Evolutionary conservation across 2,329 filamentous ascomycete genomes (phyloP), one percentile per base, ranked within the genome.

Genomic region (Calonectria hongkongensis): DNA sequence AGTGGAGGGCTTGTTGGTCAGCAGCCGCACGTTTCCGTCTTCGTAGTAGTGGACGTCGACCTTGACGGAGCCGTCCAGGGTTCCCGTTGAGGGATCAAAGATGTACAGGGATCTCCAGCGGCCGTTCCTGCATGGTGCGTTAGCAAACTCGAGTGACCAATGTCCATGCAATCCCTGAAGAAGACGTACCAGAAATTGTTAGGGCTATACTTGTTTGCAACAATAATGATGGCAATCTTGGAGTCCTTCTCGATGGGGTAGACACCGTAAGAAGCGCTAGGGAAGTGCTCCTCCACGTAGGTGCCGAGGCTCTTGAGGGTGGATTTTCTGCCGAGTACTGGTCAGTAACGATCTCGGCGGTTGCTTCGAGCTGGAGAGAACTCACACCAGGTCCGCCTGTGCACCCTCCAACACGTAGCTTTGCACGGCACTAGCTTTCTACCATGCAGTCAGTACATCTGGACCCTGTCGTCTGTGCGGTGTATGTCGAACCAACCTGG

Each of bases 1-100:
- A 0, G 88, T 88, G 15, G 96, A 83, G 13, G 93, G 88, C 86
- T 98, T 98, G 81, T 91, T 93, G n/a, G 97, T 98, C 75, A 96
- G 89, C 72, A 99, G 90, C 2, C 97, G 94, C 71, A 99, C 97
- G 82, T 99, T 99, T 74, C 97, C 97, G 83, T 99, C 97, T 86
- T 99, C 97, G 87, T 99, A 99, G 89, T 99, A 99, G 88, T 99
- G 97, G 65, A 99, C 96, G 79, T 98, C 96, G 67, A 98, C 94
- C 84, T 96, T 95, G 85, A 98, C 92, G 72, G 89, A 92, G 79
- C 97, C 97, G 45, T 92, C 92, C 51, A 98, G 87, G 60, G 88
- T 88, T 75, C 89, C 88, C 2, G 90, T 90, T n/a, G 92, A 87
- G 5, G 95, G 92, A 74, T 93, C 89, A 84, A 94, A 94, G 79